Conservation (phyloP, 371 early-diverging fungal genomes). For the Lichtheimia ornata region DNA sequence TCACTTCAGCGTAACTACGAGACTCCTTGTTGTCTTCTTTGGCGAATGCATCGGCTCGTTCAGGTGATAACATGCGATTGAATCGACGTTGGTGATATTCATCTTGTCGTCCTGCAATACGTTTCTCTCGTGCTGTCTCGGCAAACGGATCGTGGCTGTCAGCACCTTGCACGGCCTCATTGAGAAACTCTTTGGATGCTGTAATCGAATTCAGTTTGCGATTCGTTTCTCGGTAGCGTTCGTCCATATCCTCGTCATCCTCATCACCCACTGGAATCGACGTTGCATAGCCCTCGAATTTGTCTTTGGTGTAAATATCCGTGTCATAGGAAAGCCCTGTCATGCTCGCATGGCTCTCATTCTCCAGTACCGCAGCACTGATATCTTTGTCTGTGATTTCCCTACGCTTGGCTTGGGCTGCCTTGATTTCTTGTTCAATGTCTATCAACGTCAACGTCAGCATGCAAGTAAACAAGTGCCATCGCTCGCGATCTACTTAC, state of each 20-base stretch:
- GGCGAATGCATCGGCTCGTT: constrained; percentile 85
- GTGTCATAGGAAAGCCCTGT: constrained; percentile 73
- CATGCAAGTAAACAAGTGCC: too few species aligned
- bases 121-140: constrained; percentile 43
- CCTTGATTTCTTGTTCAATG: constrained; percentile 66
- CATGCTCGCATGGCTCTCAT: constrained; percentile 58
- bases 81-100: constrained; percentile 85
- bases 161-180: constrained; percentile 59
- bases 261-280: constrained; percentile 62
- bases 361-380: constrained; percentile 38
- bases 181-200: constrained; percentile 78
- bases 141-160: constrained; percentile 78
- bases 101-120: constrained; percentile 84
- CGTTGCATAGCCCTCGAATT: constrained; percentile 73
- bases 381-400: constrained; percentile 44
- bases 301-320: constrained; percentile 76
- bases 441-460: constrained; percentile 26
- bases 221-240: constrained; percentile 47
- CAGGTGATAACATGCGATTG: constrained; percentile 84
- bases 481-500: too few species aligned
- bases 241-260: constrained; percentile 60
- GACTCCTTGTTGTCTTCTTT: constrained; percentile 46
- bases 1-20: constrained; percentile 83
- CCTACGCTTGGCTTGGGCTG: constrained; percentile 59
- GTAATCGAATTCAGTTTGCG: constrained; percentile 72